Percentiles rank a stretch among this genome's conserved stretches.
These are phyloP conservation scores for Vigna radiata DNA, from an alignment of 306 rosid species.

Conservation along the genomic window DNA sequence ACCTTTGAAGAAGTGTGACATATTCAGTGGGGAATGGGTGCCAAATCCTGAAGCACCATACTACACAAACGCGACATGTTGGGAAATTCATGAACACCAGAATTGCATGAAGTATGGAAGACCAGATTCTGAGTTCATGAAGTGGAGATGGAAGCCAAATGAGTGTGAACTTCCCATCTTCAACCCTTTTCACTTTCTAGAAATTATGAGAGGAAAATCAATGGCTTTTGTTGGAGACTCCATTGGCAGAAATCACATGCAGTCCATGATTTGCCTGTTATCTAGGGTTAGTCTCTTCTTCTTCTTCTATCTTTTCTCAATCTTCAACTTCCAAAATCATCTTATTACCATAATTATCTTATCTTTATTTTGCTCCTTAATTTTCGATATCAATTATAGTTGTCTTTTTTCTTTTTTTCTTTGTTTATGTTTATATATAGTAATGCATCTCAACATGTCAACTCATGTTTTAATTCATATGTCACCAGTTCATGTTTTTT, in stretches of 20 bases:
- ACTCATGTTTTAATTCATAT: not conserved
- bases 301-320: not conserved
- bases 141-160: conserved; percentile 91
- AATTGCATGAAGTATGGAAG: conserved; percentile 87
- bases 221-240: conserved; percentile 93
- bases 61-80: conserved; percentile 73
- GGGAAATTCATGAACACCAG: conserved; percentile 88
- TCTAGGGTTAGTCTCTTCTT: conserved; percentile 41
- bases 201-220: conserved; percentile 71
- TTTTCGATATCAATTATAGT: not conserved
- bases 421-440: not conserved
- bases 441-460: not conserved
- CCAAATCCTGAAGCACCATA: conserved; percentile 79
- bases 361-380: not conserved
- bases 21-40: conserved; percentile 82
- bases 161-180: conserved; percentile 76
- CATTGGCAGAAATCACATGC: conserved; percentile 78
- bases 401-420: not conserved
- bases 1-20: conserved; percentile 58
- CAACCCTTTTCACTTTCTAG: conserved; percentile 77
- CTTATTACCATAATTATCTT: not conserved
- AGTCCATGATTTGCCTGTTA: conserved; percentile 69
- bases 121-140: conserved; percentile 81
- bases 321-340: not conserved
- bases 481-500: not conserved